phyloP scores from a whole-genome alignment of 345 rosid species.

The Citrus trifoliata region DNA sequence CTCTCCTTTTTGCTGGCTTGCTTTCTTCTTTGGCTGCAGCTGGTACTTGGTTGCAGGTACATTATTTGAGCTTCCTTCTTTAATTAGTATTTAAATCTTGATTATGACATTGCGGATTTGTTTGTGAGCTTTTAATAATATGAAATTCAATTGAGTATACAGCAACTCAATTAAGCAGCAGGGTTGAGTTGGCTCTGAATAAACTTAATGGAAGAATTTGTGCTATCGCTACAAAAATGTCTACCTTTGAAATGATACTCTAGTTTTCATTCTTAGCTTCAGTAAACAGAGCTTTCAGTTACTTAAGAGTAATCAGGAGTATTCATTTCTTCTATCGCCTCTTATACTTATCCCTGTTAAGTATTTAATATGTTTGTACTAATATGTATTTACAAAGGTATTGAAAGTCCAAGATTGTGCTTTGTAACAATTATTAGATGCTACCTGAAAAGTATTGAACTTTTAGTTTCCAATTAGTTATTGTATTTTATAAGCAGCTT shows the following conservation, averaged over 20 bases:
- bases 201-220: background rate
- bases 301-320: background rate
- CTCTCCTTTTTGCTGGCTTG: slow-evolving; percentile 78
- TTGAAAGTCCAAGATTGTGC: background rate
- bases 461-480: background rate
- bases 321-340: background rate
- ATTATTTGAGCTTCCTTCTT: background rate
- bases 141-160: background rate
- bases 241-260: no score
- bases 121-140: background rate
- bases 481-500: background rate
- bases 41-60: slow-evolving; percentile 98
- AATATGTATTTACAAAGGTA: background rate
- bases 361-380: background rate
- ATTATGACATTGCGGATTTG: background rate
- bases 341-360: background rate
- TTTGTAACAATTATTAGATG: background rate
- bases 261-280: background rate
- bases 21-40: slow-evolving; percentile 90
- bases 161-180: background rate
- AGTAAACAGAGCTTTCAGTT: background rate
- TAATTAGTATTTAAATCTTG: background rate
- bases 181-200: no score
- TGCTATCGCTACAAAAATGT: background rate
- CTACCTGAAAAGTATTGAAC: background rate